Evolutionary conservation across 1,139 yeast genomes (phyloP).

Genomic region (Protomyces inouyei): DNA sequence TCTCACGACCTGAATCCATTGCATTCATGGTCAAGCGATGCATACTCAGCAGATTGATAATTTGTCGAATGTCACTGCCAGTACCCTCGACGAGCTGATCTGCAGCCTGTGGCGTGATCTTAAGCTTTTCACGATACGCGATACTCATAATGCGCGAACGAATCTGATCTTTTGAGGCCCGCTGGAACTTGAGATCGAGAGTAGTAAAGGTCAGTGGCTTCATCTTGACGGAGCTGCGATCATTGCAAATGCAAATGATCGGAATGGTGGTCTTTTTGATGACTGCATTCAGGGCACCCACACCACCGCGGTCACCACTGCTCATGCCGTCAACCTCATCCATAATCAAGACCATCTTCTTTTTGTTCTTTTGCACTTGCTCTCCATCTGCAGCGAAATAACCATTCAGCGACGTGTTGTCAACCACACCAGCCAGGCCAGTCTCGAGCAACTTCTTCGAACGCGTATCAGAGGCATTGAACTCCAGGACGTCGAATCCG

Average conservation of each 20-base stretch:
- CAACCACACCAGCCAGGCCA: slow-evolving; percentile 60
- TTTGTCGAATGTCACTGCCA: slow-evolving; percentile 87
- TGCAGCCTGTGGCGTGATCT: slow-evolving; percentile 71
- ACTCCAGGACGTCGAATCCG: slow-evolving; percentile 77
- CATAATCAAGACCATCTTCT: slow-evolving; percentile 79
- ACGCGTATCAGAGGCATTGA: slow-evolving; percentile 91
- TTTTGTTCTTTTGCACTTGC: slow-evolving; percentile 40
- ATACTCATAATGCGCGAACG: slow-evolving; percentile 84
- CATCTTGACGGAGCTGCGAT: slow-evolving; percentile 88
- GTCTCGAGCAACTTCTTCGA: slow-evolving; percentile 52
- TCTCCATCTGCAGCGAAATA: slow-evolving; percentile 50
- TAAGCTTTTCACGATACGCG: slow-evolving; percentile 76
- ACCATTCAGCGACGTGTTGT: slow-evolving; percentile 79
- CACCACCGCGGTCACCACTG: slow-evolving; percentile 98
- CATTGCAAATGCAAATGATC: slow-evolving; percentile 88
- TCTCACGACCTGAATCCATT: slow-evolving; percentile 47
- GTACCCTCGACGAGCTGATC: slow-evolving; percentile 84
- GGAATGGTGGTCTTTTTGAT: slow-evolving; percentile 84
- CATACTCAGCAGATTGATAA: slow-evolving; percentile 81
- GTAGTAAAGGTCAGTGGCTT: slow-evolving; percentile 89
- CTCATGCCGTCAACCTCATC: slow-evolving; percentile 99
- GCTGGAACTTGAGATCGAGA: slow-evolving; percentile 72
- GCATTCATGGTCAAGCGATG: slow-evolving; percentile 65
- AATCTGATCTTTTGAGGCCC: slow-evolving; percentile 81
- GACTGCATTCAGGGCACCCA: slow-evolving; percentile 85